Base-by-base conservation (phyloP, 2,329 filamentous ascomycete genomes). In the Cordyceps farinosa region DNA sequence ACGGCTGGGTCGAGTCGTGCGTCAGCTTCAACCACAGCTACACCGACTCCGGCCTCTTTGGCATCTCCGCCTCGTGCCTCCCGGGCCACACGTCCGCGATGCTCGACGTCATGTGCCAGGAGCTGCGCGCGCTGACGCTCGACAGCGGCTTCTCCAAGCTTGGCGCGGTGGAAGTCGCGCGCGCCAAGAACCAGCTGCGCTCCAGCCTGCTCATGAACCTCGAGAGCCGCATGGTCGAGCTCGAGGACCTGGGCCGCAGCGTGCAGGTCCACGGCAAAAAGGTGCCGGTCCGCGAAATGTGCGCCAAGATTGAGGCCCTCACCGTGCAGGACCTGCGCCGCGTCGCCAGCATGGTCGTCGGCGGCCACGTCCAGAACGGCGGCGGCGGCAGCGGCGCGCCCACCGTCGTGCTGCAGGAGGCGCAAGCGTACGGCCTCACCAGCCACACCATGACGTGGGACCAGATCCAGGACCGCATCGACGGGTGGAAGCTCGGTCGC, bases 11-110 rank as follows among this genome's bases (percentile, higher is more conserved):
- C 32, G 95, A 99, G 79, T 93, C 88, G 65, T 98, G 95, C 78
- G 84, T 96, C 58, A 90, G 94, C 36, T 98, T 98, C 82, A 98
- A 98, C 82, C 93, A 98, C 82, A 91, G 90, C 53, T 99, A 99
- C 83, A 95, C 91, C 0, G 95, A 99, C 76, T 93, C 90, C 7
- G 95, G 95, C 4, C 85, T 99, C 48, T 99, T 99, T 72, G 95
- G 95, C 67, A 97, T 99, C 73, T 89, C 90, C 0, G 90, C 92
- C 0, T 89, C 89, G 34, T 99, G 95, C 77, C 84, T 88, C 40
- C 94, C 95, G 0, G 85, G 85, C 42, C 87, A 90, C 66, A 91
- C 93, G 0, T 83, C 86, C 3, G 81, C 88, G 68, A 97, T 97
- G 91, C 85, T 99, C 27, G 91, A 97, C 70, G 91, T 96, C 69